These are phyloP conservation scores for Amauroascus verrucosus DNA, from an alignment of 2,329 filamentous ascomycete species.

Conservation along the genomic window DNA sequence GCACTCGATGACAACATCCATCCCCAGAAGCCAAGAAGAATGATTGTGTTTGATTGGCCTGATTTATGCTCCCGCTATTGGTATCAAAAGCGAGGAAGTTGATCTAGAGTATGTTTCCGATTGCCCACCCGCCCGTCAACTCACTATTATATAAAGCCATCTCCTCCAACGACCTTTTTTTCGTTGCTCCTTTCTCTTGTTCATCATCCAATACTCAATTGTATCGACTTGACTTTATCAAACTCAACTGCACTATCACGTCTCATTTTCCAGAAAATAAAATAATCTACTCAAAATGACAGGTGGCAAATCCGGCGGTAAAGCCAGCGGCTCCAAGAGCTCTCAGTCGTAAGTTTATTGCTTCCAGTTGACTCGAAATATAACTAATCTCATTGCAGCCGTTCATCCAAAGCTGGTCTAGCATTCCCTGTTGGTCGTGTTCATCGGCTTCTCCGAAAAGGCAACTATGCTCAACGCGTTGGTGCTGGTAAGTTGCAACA, in stretches of 20 bases:
- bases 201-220: constrained; percentile 6
- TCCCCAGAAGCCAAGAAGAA: neutral
- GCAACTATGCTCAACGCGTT: constrained; percentile 99
- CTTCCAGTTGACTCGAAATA: constrained; percentile 39
- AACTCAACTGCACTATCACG: constrained; percentile 18
- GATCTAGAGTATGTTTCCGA: constrained; percentile 35
- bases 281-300: constrained; percentile 69
- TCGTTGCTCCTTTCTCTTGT: constrained; percentile 18
- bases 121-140: constrained; percentile 22
- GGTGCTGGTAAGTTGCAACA: constrained; percentile 60
- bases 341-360: constrained; percentile 92
- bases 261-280: constrained; percentile 13
- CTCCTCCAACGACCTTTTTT: constrained; percentile 15
- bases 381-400: constrained; percentile 44
- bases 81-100: constrained; percentile 22
- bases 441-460: constrained; percentile 96
- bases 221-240: too few relatives aligned
- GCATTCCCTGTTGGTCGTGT: constrained; percentile 99
- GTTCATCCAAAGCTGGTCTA: constrained; percentile 98
- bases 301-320: constrained; percentile 99
- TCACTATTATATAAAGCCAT: constrained; percentile 24
- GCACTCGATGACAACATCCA: constrained; percentile 18
- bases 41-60: constrained; percentile 30
- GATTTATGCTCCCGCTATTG: constrained; percentile 19
- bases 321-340: constrained; percentile 98